Percentiles rank a stretch among this genome's conserved stretches.
These are phyloP conservation scores for Citrus glauca DNA, from an alignment of 345 rosid species.

Conservation along the genomic window DNA sequence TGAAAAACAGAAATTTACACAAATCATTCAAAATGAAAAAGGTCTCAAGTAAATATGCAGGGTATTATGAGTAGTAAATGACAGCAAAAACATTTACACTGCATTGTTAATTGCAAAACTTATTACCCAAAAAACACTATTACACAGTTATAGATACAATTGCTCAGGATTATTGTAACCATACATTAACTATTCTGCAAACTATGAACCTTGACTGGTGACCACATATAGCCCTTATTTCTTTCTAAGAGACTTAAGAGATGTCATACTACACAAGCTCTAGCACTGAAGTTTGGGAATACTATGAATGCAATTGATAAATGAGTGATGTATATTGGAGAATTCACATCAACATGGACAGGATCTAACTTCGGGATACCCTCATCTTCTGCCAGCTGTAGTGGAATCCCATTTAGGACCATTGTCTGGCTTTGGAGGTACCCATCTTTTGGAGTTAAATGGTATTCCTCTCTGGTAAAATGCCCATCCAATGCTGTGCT, in stretches of 20 bases:
- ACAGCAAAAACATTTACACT: background rate
- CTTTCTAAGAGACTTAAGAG: background rate
- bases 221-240: background rate
- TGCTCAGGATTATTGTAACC: slow-evolving; percentile 4
- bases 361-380: slow-evolving; percentile 67
- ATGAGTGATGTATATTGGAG: slow-evolving; percentile 50
- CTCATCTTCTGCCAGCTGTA: slow-evolving; percentile 42
- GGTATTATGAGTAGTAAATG: background rate
- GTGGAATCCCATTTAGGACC: slow-evolving; percentile 73
- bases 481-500: slow-evolving; percentile 36
- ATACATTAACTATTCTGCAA: background rate
- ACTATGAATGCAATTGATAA: slow-evolving; percentile 76
- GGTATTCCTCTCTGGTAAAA: slow-evolving; percentile 77
- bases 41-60: background rate
- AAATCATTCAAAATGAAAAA: background rate
- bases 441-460: slow-evolving; percentile 74
- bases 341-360: slow-evolving; percentile 32
- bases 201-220: background rate
- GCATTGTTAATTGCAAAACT: background rate
- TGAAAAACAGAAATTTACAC: background rate
- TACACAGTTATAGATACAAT: slow-evolving; percentile 17
- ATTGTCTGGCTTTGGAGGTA: slow-evolving; percentile 56
- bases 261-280: slow-evolving; percentile 46
- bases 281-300: slow-evolving; percentile 70
- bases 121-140: background rate